These are phyloP conservation scores for Leptosphaerulina australis DNA, from an alignment of 2,329 filamentous ascomycete genomes.

Conservation along the genomic window DNA sequence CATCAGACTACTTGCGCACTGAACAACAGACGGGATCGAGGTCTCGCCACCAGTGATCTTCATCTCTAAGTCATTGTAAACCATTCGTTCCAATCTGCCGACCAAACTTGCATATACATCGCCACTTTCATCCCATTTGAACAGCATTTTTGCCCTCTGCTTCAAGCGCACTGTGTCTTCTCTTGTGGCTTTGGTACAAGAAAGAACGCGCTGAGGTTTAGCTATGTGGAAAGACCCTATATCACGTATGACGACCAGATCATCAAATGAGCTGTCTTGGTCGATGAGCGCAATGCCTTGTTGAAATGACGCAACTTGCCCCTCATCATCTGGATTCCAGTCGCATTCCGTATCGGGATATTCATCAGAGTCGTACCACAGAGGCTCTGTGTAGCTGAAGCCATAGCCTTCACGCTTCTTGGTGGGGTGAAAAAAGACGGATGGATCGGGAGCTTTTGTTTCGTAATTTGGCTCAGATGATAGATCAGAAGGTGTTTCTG, in stretches of 20 bases:
- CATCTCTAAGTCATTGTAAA: slow-evolving; percentile 9
- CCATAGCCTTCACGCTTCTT: slow-evolving; percentile 33
- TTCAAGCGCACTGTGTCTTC: slow-evolving; percentile 30
- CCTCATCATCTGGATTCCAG: slow-evolving; percentile 19
- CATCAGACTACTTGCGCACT: slow-evolving; percentile 25
- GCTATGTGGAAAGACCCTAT: slow-evolving; percentile 27
- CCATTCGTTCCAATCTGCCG: slow-evolving; percentile 11
- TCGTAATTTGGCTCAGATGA: slow-evolving; percentile 6
- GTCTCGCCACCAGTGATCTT: background rate
- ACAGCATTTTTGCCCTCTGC: slow-evolving; percentile 21
- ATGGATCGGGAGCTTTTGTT: slow-evolving; percentile 10
- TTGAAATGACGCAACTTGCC: background rate
- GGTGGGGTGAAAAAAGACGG: slow-evolving; percentile 22
- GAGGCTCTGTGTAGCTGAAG: slow-evolving; percentile 32
- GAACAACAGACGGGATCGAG: slow-evolving; percentile 1
- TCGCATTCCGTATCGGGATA: slow-evolving; percentile 32
- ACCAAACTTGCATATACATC: slow-evolving; percentile 25
- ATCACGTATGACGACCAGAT: slow-evolving; percentile 33
- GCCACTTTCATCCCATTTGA: slow-evolving; percentile 28
- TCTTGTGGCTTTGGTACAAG: slow-evolving; percentile 34
- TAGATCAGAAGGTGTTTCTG: slow-evolving; percentile 9
- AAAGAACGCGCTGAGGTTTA: slow-evolving; percentile 21
- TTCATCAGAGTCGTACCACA: slow-evolving; percentile 32
- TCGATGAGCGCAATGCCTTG: slow-evolving; percentile 2
- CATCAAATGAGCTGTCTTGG: slow-evolving; percentile 27